These are phyloP conservation scores for Sanguinoderma infundibulare DNA, from an alignment of 1,284 basidiomycete species.

Conservation along the genomic window DNA sequence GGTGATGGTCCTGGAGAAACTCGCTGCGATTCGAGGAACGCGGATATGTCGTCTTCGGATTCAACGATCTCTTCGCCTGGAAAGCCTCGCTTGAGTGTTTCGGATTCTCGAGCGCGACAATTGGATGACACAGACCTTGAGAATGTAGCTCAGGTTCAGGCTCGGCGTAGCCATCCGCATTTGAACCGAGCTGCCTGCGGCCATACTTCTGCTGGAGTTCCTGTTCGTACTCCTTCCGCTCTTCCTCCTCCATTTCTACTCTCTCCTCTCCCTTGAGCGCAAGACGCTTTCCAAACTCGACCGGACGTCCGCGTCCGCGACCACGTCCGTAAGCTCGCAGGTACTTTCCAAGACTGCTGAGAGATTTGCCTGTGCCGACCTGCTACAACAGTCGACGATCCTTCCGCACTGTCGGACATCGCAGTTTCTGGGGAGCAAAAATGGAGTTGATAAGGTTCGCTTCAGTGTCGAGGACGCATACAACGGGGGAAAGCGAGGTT, in stretches of 20 bases:
- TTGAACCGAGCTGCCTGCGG: slow-evolving; percentile 62
- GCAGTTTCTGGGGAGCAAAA: too few relatives aligned
- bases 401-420: not conserved
- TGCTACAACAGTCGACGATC: not conserved
- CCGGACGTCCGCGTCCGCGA: slow-evolving; percentile 59
- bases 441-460: too few relatives aligned
- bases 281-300: slow-evolving; percentile 63
- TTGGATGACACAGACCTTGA: slow-evolving; percentile 49
- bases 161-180: slow-evolving; percentile 74
- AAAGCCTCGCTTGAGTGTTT: not conserved
- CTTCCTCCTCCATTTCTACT: slow-evolving; percentile 46
- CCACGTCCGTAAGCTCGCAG: slow-evolving; percentile 69
- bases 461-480: too few relatives aligned
- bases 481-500: too few relatives aligned
- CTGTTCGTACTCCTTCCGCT: slow-evolving; percentile 47
- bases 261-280: slow-evolving; percentile 60
- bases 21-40: slow-evolving; percentile 66
- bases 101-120: not conserved
- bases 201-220: slow-evolving; percentile 56
- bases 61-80: slow-evolving; percentile 70
- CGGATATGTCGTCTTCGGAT: slow-evolving; percentile 73
- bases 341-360: slow-evolving; percentile 75
- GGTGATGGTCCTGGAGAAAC: slow-evolving; percentile 40
- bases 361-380: slow-evolving; percentile 50
- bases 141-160: slow-evolving; percentile 66